Conservation (phyloP, 2,329 filamentous ascomycete genomes). For the Bipolaris victoriae region DNA sequence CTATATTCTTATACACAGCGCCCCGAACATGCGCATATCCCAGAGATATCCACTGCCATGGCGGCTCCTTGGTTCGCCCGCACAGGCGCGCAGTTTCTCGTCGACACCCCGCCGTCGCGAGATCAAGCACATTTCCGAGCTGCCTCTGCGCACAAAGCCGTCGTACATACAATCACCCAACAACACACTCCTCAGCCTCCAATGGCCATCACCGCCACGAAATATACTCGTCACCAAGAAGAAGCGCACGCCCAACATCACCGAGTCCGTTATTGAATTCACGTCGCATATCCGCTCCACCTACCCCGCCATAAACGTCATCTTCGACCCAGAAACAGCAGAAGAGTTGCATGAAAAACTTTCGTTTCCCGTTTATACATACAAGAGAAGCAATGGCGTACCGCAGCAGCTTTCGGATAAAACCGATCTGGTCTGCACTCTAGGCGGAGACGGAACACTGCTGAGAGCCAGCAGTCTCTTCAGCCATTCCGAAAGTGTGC, state of each 20-base stretch:
- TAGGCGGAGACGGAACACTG: constrained; percentile 93
- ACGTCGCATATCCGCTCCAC: constrained; percentile 74
- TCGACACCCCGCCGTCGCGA: constrained; percentile 27
- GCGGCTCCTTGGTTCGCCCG: constrained; percentile 21
- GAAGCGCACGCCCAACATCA: constrained; percentile 62
- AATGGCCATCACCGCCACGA: constrained; percentile 71
- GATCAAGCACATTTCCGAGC: constrained; percentile 40
- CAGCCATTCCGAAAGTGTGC: constrained; percentile 79
- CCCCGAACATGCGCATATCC: constrained; percentile 27
- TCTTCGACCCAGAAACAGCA: constrained; percentile 81
- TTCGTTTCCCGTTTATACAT: constrained; percentile 66
- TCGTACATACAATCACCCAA: constrained; percentile 59
- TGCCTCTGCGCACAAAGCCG: constrained; percentile 43
- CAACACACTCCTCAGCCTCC: constrained; percentile 67
- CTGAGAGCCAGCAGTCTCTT: constrained; percentile 85
- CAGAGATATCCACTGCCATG: constrained; percentile 34
- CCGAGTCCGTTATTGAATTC: constrained; percentile 64
- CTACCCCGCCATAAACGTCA: constrained; percentile 80
- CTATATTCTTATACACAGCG: neutral
- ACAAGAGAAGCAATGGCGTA: constrained; percentile 47
- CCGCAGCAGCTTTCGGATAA: constrained; percentile 66
- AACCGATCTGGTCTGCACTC: constrained; percentile 85
- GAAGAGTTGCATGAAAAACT: constrained; percentile 72
- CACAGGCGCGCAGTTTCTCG: constrained; percentile 33
- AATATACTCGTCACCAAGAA: constrained; percentile 75